Evolutionary conservation across 2,329 filamentous ascomycete genomes (phyloP).

Genomic region (Arthrinium phaeospermum): DNA sequence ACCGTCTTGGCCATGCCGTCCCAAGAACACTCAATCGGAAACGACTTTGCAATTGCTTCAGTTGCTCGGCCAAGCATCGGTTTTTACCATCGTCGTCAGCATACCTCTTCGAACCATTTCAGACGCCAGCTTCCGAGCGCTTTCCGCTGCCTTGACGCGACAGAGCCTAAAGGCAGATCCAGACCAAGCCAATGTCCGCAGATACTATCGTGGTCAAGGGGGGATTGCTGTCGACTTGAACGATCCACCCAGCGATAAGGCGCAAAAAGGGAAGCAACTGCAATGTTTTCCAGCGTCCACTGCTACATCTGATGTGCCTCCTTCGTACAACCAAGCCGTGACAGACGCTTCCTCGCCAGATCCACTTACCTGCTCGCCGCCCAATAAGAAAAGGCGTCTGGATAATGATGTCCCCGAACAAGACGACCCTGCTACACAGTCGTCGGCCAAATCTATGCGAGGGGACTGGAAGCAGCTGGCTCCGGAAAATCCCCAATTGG

Average conservation of each 20-base stretch:
- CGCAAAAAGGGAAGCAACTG: background rate
- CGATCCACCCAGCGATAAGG: background rate
- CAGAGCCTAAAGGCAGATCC: background rate
- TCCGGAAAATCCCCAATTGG: background rate
- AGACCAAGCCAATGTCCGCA: constrained; percentile 18
- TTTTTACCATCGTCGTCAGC: background rate
- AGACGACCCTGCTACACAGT: background rate
- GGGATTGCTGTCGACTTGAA: constrained; percentile 5
- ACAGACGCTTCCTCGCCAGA: constrained; percentile 6
- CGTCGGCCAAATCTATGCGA: background rate
- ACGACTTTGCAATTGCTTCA: background rate
- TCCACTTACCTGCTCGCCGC: constrained; percentile 13
- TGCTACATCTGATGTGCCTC: background rate
- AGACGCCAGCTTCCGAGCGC: constrained; percentile 3
- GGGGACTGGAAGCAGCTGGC: background rate
- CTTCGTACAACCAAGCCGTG: constrained; percentile 18
- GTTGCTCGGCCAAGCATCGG: background rate
- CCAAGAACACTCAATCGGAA: constrained; percentile 2
- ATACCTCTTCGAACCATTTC: constrained; percentile 13
- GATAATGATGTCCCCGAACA: background rate
- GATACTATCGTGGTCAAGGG: constrained; percentile 21
- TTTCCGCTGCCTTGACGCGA: constrained; percentile 3
- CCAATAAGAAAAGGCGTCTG: constrained; percentile 15
- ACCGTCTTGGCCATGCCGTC: constrained; percentile 13
- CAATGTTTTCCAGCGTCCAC: background rate